Base-by-base conservation (phyloP, 2,329 filamentous ascomycete genomes). In the Claviceps pusilla region DNA sequence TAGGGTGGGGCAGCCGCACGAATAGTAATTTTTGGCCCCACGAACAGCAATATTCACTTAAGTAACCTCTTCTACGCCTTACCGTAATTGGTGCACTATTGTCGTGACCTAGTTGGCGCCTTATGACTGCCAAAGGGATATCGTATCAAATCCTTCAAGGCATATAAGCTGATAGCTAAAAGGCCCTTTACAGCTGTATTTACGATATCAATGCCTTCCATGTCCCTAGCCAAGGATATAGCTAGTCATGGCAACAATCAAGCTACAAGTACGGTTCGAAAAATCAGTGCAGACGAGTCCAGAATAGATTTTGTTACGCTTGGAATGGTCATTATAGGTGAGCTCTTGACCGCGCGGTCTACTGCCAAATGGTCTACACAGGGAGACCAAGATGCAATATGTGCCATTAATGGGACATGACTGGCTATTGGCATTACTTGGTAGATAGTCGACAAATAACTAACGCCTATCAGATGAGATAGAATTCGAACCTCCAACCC, bases 241-340 rank as follows among this genome's bases (percentile, higher is more conserved):
- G 14, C 14, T 6, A n/a, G 29, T 4, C 4, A 7, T 29, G 33
- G 19, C 19, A 35, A 47, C 10, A 31, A 45, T 12, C 29, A 54
- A 24, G 51, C 14, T 31, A 12, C 28, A 31, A 4, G 4, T 4
- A 31, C 3, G n/a, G 43, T 4, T 24, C 9, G 31, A 14, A 29
- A 39, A 19, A 45, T 9, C 37, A 47, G 35, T 7, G n/a, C 19
- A 19, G 11, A 28, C 7, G 35, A 46, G 12, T 41, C 12, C 9
- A 24, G 28, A 12, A 52, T 84, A 52, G 82, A 86, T 59, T 85
- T 87, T 66, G 80, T 83, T 56, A 85, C 82, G 0, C 63, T 87
- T 62, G 84, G 83, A 62, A 86, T 87, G 83, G 83, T 87, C 62
- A 87, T 86, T 51, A 80, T 87, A 57, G 83, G 82, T 84, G 69